Evolutionary conservation across 202 grass and related monocot genomes (phyloP), one percentile per base, ranked within the genome.

Genomic region (Setaria italica): DNA sequence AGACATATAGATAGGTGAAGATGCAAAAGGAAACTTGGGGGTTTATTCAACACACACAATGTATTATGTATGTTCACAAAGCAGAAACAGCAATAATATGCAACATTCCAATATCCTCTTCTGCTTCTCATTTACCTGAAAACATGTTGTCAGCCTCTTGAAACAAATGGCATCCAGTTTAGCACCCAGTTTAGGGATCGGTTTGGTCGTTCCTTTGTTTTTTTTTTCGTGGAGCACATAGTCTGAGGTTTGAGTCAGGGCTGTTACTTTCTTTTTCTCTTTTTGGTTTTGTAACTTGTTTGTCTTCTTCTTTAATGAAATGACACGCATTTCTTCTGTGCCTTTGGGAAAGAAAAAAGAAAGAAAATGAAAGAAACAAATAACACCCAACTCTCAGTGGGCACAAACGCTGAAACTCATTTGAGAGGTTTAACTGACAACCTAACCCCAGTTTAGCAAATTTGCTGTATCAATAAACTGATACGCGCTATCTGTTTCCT

Each of bases 101-200:
- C 46, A 72, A 9, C 20, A 45, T 30, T 53, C 9, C 1, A 32
- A 62, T 14, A 72, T 55, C 42, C 1, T 56, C 2, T 11, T 55
- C 13, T 19, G 34, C 17, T 56, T 70, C 32, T 43, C 20, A 29
- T 84, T 64, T 84, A 15, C 81, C 57, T 80, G 20, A 39, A 43
- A 75, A 55, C 33, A 32, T 21, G 7, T 74, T 74, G 74, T 62
- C 29, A 35, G 12, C 7, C 32, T 74, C 25, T 72, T 57, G 17
- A 83, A 72, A 73, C 42, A 83, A 63, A 83, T 63, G 32, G 14
- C 41, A 82, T 48, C 2, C 25, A 79, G 25, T 63, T 64, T 65
- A 7, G 5, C 62, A 12, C 33, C 46, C 14, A 73, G 25, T 72
- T 50, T 72, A 50, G 20, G 2, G 45, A 14, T 72, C 6, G 7